Base-by-base conservation (phyloP, 2,329 filamentous ascomycete species). In the Davidsoniella neocaledoniae region DNA sequence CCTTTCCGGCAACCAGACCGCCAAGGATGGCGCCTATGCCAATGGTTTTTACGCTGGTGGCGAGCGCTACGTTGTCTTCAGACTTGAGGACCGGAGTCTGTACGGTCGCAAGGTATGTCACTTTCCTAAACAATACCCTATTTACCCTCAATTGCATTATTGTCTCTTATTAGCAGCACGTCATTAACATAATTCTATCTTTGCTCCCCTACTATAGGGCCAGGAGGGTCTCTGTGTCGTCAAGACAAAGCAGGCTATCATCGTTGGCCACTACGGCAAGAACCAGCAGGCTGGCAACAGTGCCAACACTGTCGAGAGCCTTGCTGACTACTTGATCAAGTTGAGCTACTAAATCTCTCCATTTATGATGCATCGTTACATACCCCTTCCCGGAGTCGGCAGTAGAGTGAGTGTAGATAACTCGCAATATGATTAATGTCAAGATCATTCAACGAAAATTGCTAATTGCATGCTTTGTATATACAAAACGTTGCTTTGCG, bases 191-290 rank as follows among this genome's bases (percentile, higher is more conserved):
- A 16, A 21, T 16, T 14, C 12, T 21, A 12, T 10, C 8, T 17
- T 21, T 3, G 19, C 12, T 37, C 10, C n/a, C 8, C 10, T 23
- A 29, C 46, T 54, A 54, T 56, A 76, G 72, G 86, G 84, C 59
- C 85, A 81, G 63, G 77, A 81, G 63, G 91, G 91, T 57, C 68
- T 94, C 60, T 73, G 82, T 62, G 77, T 91, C 59, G 80, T 81
- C 67, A 94, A 93, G 74, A 93, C 90, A 60, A 81, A 74, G 61
- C 82, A 93, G 68, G 86, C 87, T 58, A 80, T 96, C 64, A 77
- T 98, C 63, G 69, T 98, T 63, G 83, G 79, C 58, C 86, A 94
- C 72, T 86, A 96, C 73, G 73, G 72, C 57, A 86, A 94, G 64
- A 64, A 65, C 55, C 69, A 80, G 58, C 73, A 83, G 64, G 84